Base-by-base conservation (phyloP, 305 asterid species). In the Solanum aculeatissimum region DNA sequence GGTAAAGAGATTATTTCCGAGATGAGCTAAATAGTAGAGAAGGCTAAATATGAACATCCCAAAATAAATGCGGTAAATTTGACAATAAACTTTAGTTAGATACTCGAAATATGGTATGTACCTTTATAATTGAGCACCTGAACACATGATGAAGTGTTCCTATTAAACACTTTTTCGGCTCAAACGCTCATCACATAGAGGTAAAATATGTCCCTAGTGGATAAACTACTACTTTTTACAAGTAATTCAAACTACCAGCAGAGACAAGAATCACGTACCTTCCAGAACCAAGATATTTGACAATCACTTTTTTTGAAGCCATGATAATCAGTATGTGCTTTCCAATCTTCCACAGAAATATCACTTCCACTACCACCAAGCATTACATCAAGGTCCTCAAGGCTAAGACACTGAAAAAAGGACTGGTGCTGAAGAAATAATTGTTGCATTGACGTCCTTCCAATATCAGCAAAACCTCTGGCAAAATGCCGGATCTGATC, bases 381-480 rank as follows among this genome's bases (percentile, higher is more conserved):
- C 92, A 96, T 92, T 89, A 87, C 74, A 85, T 96, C 97, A 81
- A 94, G 94, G 89, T 96, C 99, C 84, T 91, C 94, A 5, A 85
- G 91, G 55, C 91, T 88, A 88, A 96, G 86, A 89, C 92, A 91
- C 75, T 62, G 85, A 91, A 93, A 96, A 90, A 96, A 96, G 78
- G 91, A 87, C 45, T 42, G 91, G 81, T 86, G 89, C 81, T 23
- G 85, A 91, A 93, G 95, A 90, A 95, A 96, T 74, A 91, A 87
- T 40, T 42, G 91, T 80, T 86, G 89, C 81, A 23, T 21, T 51
- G 79, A 45, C 71, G 83, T 13, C 82, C 88, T 80, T 75, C 89
- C 85, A 65, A 96, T 88, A 86, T 91, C 93, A 18, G 92, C 82
- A 89, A 95, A 96, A 77, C 98, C 99, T 78, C 86, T 80, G 43